Evolutionary conservation across 148 eudicot genomes (phyloP), one percentile per base, ranked within the genome.

Genomic region (Camellia granthamiana): DNA sequence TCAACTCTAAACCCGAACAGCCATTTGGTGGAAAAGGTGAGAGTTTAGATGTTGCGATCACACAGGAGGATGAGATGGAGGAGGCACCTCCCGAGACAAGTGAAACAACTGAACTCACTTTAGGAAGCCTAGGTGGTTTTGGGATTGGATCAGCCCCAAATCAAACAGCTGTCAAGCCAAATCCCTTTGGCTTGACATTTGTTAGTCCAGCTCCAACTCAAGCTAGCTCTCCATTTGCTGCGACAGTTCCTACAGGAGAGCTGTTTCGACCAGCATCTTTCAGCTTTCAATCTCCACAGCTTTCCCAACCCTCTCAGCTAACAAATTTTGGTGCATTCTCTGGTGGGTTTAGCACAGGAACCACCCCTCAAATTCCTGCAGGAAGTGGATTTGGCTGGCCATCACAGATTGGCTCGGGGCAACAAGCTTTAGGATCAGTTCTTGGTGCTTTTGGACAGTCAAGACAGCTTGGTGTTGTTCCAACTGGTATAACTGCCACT

Each of bases 401-500:
- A 16, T 88, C 90, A 58, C 91, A 89, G 81, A 78, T 92, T 56
- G 98, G 98, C 74, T 84, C 89, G 46, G 99, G 99, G 74, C 94
- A 91, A 81, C 92, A 94, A 76, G 99, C 93, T 77, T 84, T 93
- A 79, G 99, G 97, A 7, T 94, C 99, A 77, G 97, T 94, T 78
- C 95, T 96, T 81, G 99, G 99, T 76, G 81, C 92, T 47, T 96
- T 93, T 89, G 99, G 99, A 66, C 99, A 94, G 87, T 92, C 99
- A 63, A 94, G 99, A 81, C 99, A 96, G 89, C 81, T 96, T 78
- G 98, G 98, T 77, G 77, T 87, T 74, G 86, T 83, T 71, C 77
- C 84, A 61, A 86, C 91, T 56, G 89, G 87, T 76, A 81, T 79
- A 59, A 85, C 86, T 76, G 78, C 84, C 49, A 70, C 89, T 10